Evolutionary conservation across 1,284 basidiomycete genomes (phyloP).

Genomic region (Chalciporus sp.): DNA sequence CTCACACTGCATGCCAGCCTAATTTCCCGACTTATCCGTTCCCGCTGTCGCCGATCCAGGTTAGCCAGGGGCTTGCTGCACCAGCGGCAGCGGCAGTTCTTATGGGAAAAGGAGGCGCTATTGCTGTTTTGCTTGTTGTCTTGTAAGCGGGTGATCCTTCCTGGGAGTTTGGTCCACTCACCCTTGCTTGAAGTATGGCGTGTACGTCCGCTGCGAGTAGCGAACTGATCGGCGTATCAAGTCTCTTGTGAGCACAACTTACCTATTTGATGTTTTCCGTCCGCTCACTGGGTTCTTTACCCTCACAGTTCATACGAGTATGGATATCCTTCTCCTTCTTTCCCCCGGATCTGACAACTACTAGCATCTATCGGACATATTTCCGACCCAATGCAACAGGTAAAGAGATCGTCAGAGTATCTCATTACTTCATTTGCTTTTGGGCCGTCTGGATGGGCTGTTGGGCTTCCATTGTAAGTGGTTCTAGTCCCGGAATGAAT

Average conservation of each 20-base stretch:
- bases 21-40: constrained; percentile 56
- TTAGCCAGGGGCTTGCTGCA: constrained; percentile 54
- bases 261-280: not conserved
- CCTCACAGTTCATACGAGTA: constrained; percentile 44
- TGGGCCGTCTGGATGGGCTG: constrained; percentile 67
- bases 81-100: constrained; percentile 54
- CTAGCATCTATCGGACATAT: constrained; percentile 52
- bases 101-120: constrained; percentile 54
- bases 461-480: constrained; percentile 48
- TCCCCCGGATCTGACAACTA: not conserved
- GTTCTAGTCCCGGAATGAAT: not conserved
- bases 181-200: constrained; percentile 42
- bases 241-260: constrained; percentile 45
- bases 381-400: constrained; percentile 48
- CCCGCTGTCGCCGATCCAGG: constrained; percentile 49
- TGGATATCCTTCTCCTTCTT: not conserved
- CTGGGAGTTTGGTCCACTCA: constrained; percentile 3
- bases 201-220: constrained; percentile 63
- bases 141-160: constrained; percentile 41
- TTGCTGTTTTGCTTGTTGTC: constrained; percentile 53
- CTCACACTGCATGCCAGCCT: constrained; percentile 35
- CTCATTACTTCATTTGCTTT: constrained; percentile 56
- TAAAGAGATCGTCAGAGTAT: constrained; percentile 52
- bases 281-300: constrained; percentile 4
- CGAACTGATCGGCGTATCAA: constrained; percentile 63